Conservation (phyloP, 2,329 filamentous ascomycete genomes). For the Cladosporium phlei region DNA sequence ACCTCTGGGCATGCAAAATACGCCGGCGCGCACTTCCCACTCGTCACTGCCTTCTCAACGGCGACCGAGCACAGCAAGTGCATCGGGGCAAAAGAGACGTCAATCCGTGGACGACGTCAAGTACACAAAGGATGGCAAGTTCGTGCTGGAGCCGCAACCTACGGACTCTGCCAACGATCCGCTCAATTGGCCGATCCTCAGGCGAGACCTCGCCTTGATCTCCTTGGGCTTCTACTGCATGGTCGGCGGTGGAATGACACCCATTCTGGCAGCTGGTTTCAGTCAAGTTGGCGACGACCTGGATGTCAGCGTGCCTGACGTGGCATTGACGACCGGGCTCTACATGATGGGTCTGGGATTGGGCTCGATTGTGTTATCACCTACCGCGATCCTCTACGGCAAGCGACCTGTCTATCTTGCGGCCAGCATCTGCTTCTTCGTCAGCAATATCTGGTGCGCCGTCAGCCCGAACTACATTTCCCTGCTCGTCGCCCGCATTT, state of each 20-base stretch:
- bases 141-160: constrained; percentile 86
- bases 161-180: constrained; percentile 89
- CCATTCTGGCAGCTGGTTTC: constrained; percentile 85
- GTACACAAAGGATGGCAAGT: constrained; percentile 71
- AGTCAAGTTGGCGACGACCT: constrained; percentile 67
- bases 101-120: constrained; percentile 52
- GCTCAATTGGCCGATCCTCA: constrained; percentile 82
- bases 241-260: constrained; percentile 88
- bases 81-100: constrained; percentile 16
- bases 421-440: constrained; percentile 70
- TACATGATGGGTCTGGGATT: constrained; percentile 92
- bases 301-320: constrained; percentile 62
- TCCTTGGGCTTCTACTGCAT: constrained; percentile 89
- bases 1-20: constrained; percentile 56
- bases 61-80: neutral
- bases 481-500: constrained; percentile 73
- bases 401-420: constrained; percentile 86
- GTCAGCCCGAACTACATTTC: constrained; percentile 75
- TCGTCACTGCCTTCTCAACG: constrained; percentile 45
- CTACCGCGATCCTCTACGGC: constrained; percentile 84
- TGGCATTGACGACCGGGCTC: constrained; percentile 82
- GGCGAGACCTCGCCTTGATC: constrained; percentile 72
- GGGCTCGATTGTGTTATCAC: constrained; percentile 77
- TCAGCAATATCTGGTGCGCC: constrained; percentile 78
- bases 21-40: constrained; percentile 56